Percentiles rank a stretch among this genome's conserved stretches.
Conservation (phyloP, 345 rosid species). For the Pistacia integerrima region DNA sequence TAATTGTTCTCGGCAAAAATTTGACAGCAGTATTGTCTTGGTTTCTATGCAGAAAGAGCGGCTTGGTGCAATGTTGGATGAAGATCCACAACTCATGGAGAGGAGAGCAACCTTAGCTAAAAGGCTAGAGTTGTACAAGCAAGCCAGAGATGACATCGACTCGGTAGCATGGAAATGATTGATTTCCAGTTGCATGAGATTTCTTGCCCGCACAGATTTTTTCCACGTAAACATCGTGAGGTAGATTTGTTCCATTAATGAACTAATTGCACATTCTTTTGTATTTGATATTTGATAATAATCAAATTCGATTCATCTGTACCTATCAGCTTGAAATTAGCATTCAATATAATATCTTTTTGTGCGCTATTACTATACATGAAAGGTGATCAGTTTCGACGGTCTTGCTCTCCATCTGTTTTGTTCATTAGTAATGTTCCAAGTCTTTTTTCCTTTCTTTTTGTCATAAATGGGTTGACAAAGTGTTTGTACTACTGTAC, state of each 20-base stretch:
- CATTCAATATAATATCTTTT: neutral
- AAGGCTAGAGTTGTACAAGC: constrained; percentile 92
- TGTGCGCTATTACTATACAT: neutral
- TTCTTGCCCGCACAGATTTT: neutral
- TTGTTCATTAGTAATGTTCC: neutral
- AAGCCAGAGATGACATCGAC: constrained; percentile 96
- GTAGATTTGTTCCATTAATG: constrained; percentile 15
- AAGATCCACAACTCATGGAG: constrained; percentile 97
- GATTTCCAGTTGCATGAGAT: neutral
- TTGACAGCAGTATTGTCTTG: neutral
- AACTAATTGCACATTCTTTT: constrained; percentile 26
- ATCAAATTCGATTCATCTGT: neutral
- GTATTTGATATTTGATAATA: neutral
- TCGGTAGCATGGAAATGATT: constrained; percentile 90
- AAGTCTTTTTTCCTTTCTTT: neutral
- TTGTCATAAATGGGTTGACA: neutral
- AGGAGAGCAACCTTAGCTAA: constrained; percentile 69
- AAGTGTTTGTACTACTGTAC: too few species aligned
- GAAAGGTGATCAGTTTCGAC: neutral
- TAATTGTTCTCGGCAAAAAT: neutral
- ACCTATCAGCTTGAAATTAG: neutral
- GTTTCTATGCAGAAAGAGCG: constrained; percentile 68
- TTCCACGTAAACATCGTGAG: neutral
- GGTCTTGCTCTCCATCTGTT: neutral
- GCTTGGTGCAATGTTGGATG: constrained; percentile 92